Conservation (phyloP, 345 rosid species). For the Brassica carinata region DNA sequence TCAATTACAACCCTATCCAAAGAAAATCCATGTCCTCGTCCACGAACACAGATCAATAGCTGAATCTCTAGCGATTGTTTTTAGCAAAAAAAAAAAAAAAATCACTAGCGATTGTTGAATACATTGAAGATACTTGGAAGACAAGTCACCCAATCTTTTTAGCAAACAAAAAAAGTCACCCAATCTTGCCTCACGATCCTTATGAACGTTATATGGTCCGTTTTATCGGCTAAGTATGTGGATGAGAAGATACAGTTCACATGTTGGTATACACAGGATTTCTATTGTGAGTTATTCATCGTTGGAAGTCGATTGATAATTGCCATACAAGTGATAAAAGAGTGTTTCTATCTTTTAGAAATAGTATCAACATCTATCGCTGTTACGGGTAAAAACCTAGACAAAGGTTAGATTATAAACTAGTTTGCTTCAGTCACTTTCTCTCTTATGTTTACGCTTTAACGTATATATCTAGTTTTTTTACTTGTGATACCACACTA, state of each 20-base stretch:
- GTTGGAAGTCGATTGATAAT: too few species aligned
- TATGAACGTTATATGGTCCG: conserved; percentile 50
- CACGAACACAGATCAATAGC: conserved; percentile 46
- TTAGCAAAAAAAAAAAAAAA: too few species aligned
- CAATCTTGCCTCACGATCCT: conserved; percentile 51
- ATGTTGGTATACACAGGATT: background rate
- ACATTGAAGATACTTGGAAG: conserved; percentile 60
- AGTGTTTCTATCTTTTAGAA: too few species aligned
- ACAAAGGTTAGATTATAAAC: too few species aligned
- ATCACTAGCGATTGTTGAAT: conserved; percentile 46
- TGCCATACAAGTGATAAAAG: too few species aligned
- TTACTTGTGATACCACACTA: too few species aligned
- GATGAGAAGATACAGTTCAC: conserved; percentile 47
- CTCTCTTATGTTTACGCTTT: too few species aligned
- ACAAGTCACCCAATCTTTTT: background rate
- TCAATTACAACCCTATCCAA: conserved; percentile 44
- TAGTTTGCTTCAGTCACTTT: too few species aligned
- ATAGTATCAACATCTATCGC: too few species aligned
- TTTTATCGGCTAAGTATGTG: conserved; percentile 57
- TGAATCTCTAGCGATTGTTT: conserved; percentile 37
- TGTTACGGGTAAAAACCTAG: too few species aligned
- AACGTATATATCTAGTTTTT: too few species aligned
- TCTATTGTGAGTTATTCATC: background rate
- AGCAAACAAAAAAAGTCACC: background rate
- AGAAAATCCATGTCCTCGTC: conserved; percentile 57